Conservation (phyloP, 768 basidiomycete species). For the Infundibulicybe gibba region DNA sequence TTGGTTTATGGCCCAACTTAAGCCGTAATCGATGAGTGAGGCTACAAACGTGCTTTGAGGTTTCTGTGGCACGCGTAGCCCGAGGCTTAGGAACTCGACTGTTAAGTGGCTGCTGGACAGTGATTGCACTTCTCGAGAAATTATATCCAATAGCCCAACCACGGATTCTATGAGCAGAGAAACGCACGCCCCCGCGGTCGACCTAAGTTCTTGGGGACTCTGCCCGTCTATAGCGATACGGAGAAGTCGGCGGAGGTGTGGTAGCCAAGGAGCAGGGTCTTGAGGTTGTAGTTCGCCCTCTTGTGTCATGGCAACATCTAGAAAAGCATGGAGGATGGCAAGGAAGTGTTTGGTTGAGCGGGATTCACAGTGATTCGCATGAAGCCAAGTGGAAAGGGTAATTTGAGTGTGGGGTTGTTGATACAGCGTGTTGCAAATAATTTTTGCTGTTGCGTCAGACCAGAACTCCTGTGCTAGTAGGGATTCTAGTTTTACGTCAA, state of each 20-base stretch:
- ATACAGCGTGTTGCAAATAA: slow-evolving; percentile 44
- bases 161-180: slow-evolving; percentile 14
- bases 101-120: slow-evolving; percentile 21
- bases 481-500: slow-evolving; percentile 20
- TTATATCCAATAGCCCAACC: no score
- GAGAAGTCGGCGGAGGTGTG: slow-evolving; percentile 24
- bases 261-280: slow-evolving; percentile 22
- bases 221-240: slow-evolving; percentile 7
- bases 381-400: slow-evolving; percentile 37
- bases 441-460: slow-evolving; percentile 38
- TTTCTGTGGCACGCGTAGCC: slow-evolving; percentile 9
- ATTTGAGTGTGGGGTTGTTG: slow-evolving; percentile 19
- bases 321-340: slow-evolving; percentile 38
- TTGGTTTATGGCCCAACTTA: slow-evolving; percentile 51
- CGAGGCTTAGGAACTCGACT: slow-evolving; percentile 27
- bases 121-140: slow-evolving; percentile 17
- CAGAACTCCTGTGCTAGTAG: slow-evolving; percentile 41
- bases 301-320: slow-evolving; percentile 32
- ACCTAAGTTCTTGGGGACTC: slow-evolving; percentile 9
- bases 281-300: slow-evolving; percentile 5
- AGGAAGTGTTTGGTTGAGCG: slow-evolving; percentile 26
- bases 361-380: slow-evolving; percentile 18
- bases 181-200: slow-evolving; percentile 21
- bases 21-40: slow-evolving; percentile 31
- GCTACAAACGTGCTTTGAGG: no score